A percentile compares a stretch with the other conserved stretches of the same genome.
Evolutionary conservation across 192 early-diverging fungal species (phyloP).

Genomic region (Thoreauomyces humboldtii): DNA sequence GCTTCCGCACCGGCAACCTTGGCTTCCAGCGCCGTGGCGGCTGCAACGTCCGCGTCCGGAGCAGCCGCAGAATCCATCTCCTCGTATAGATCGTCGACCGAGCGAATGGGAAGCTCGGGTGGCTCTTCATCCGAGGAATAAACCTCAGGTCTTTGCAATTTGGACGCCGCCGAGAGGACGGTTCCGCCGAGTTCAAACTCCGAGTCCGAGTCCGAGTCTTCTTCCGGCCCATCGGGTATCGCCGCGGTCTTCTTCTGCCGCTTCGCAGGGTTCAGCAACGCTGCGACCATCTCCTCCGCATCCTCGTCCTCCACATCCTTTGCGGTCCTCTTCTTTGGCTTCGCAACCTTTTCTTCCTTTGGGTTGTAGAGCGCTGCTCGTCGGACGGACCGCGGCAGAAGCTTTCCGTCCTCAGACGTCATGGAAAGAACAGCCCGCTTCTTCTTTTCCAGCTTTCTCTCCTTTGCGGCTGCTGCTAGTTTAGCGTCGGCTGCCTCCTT

Average conservation of each 20-base stretch:
- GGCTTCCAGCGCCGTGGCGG: background rate
- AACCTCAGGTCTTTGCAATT: conserved; percentile 7
- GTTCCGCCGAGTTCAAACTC: conserved; percentile 26
- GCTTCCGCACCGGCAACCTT: background rate
- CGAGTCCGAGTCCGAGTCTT: conserved; percentile 15
- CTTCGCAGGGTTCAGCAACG: conserved; percentile 1
- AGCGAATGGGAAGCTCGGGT: conserved; percentile 2
- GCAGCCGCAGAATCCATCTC: conserved; percentile 12
- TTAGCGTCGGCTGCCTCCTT: background rate
- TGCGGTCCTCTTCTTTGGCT: background rate
- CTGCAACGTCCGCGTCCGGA: background rate
- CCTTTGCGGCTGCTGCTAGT: background rate
- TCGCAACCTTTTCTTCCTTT: conserved; percentile 1
- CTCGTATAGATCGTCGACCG: conserved; percentile 16
- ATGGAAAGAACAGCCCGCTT: background rate
- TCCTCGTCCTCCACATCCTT: background rate
- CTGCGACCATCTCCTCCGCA: background rate
- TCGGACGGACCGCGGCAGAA: too few relatives aligned
- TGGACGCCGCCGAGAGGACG: background rate
- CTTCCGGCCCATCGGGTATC: background rate
- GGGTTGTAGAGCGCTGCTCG: too few relatives aligned
- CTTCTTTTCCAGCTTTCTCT: background rate
- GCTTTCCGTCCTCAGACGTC: too few relatives aligned
- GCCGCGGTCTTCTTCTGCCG: background rate
- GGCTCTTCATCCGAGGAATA: too few relatives aligned